A percentile compares a stretch with the other conserved stretches of the same genome.
Evolutionary conservation across 2,329 filamentous ascomycete species (phyloP).

Genomic region (Diplodia seriata): DNA sequence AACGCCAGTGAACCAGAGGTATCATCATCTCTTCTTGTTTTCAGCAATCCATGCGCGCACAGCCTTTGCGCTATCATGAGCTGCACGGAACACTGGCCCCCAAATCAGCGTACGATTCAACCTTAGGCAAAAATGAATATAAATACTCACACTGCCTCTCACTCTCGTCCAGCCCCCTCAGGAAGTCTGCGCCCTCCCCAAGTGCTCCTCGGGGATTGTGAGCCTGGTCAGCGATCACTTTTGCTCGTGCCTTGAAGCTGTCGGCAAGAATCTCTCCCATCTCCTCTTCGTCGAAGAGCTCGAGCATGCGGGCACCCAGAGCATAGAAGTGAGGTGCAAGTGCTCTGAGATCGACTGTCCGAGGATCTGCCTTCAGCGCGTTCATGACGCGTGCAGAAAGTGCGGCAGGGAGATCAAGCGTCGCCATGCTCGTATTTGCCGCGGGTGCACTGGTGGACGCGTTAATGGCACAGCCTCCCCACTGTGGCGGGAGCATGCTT

Average conservation of each 20-base stretch:
- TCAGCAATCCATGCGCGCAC: constrained; percentile 55
- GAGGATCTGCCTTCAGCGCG: constrained; percentile 87
- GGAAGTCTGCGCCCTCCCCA: constrained; percentile 76
- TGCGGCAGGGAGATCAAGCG: constrained; percentile 80
- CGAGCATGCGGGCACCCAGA: constrained; percentile 82
- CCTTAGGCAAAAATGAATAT: constrained; percentile 9
- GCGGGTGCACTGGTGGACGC: constrained; percentile 32
- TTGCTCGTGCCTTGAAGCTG: constrained; percentile 81
- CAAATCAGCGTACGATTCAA: constrained; percentile 26
- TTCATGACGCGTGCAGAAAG: constrained; percentile 82
- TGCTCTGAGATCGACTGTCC: constrained; percentile 81
- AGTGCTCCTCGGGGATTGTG: constrained; percentile 78
- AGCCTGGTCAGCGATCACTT: constrained; percentile 86
- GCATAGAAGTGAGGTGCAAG: constrained; percentile 88
- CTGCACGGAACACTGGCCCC: constrained; percentile 54
- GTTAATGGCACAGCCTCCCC: constrained; percentile 3
- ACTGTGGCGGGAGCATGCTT: background rate
- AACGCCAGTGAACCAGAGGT: background rate
- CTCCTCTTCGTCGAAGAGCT: constrained; percentile 90
- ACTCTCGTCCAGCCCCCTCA: constrained; percentile 87
- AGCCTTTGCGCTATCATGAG: constrained; percentile 56
- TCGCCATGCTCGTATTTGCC: constrained; percentile 57
- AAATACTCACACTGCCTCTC: constrained; percentile 69
- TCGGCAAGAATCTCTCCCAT: constrained; percentile 67
- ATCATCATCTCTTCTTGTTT: constrained; percentile 42